Conservation (phyloP, 306 rosid species). For the Fragaria iinumae region DNA sequence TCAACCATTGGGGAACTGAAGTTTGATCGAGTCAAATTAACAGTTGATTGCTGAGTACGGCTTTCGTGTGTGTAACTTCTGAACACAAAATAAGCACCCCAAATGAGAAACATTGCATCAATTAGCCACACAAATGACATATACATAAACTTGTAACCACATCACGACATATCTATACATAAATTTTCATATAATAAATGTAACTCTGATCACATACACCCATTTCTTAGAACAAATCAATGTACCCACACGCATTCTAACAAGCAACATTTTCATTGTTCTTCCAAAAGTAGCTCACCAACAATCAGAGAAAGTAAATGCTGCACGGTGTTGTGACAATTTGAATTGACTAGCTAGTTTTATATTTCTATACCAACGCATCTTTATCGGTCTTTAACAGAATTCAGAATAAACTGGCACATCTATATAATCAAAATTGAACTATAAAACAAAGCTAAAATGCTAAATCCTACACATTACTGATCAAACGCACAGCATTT, state of each 20-base stretch:
- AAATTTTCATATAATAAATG: neutral
- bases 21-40: constrained; percentile 31
- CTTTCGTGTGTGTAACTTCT: constrained; percentile 24
- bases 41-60: constrained; percentile 29
- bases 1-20: constrained; percentile 41
- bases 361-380: no score
- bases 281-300: neutral
- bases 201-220: neutral
- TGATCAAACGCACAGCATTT: neutral
- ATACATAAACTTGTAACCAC: neutral
- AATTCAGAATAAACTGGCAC: neutral
- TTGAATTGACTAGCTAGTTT: no score
- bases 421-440: neutral
- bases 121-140: neutral
- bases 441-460: neutral
- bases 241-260: neutral
- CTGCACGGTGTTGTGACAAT: neutral
- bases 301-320: neutral
- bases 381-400: neutral
- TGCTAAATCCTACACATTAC: neutral
- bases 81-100: constrained; percentile 17
- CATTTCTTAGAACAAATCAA: neutral
- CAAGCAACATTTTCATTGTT: neutral
- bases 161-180: neutral
- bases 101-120: constrained; percentile 5